phyloP scores from a whole-genome alignment of 768 basidiomycete species.

The Brasilioporus rufonigricans region DNA sequence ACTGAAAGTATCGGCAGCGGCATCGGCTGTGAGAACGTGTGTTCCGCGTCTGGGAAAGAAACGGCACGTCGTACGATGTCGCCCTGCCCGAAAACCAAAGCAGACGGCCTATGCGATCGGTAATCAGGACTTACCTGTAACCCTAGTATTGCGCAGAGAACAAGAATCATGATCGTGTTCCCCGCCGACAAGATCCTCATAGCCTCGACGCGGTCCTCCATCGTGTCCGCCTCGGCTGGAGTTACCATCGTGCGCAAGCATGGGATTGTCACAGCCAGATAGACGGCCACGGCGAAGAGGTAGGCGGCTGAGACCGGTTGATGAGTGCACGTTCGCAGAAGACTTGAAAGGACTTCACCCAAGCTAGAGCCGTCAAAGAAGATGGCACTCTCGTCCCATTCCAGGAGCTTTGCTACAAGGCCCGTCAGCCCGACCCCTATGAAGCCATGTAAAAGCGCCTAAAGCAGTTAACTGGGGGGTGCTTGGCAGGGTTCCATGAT shows the following conservation, averaged over 20 bases:
- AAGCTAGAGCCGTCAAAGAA: slow-evolving; percentile 92
- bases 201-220: slow-evolving; percentile 70
- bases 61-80: neutral
- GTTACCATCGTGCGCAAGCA: slow-evolving; percentile 71
- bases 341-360: slow-evolving; percentile 46
- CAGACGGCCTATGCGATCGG: neutral
- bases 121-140: slow-evolving; percentile 59
- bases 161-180: slow-evolving; percentile 77
- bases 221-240: slow-evolving; percentile 55
- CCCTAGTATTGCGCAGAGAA: slow-evolving; percentile 60
- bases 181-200: slow-evolving; percentile 81
- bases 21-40: slow-evolving; percentile 11
- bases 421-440: slow-evolving; percentile 75
- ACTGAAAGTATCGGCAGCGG: neutral
- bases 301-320: slow-evolving; percentile 54
- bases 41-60: slow-evolving; percentile 10
- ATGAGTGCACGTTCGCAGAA: slow-evolving; percentile 11
- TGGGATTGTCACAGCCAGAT: slow-evolving; percentile 80
- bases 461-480: neutral
- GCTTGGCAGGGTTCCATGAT: neutral
- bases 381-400: slow-evolving; percentile 90
- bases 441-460: slow-evolving; percentile 88
- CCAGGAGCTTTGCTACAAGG: slow-evolving; percentile 74
- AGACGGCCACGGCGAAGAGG: slow-evolving; percentile 74
- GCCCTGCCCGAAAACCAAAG: slow-evolving; percentile 1